phyloP scores from a whole-genome alignment of 176 grass and related monocot genomes.

The Avena atlantica region DNA sequence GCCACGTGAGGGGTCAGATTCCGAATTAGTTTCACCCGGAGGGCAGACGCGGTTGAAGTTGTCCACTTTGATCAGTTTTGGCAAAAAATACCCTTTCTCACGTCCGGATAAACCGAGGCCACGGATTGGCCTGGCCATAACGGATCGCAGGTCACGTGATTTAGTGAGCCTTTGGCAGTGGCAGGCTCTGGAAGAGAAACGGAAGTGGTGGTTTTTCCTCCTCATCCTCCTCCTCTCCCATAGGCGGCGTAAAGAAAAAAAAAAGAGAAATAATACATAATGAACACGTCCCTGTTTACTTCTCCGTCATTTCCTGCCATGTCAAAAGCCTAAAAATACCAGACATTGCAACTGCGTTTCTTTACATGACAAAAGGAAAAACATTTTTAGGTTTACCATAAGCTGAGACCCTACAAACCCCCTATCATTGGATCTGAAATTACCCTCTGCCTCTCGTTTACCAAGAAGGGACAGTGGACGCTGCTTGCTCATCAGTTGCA shows the following conservation, averaged over 20 bases:
- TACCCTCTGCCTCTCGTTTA: neutral
- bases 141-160: neutral
- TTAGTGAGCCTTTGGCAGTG: neutral
- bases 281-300: too few relatives aligned
- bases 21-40: too few relatives aligned
- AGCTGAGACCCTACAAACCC: neutral
- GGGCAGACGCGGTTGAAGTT: too few relatives aligned
- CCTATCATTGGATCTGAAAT: neutral
- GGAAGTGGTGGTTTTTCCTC: neutral
- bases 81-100: too few relatives aligned
- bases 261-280: too few relatives aligned
- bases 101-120: neutral
- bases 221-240: neutral
- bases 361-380: too few relatives aligned
- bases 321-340: neutral
- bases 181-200: neutral
- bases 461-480: neutral
- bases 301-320: neutral
- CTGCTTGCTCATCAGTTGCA: neutral
- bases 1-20: too few relatives aligned
- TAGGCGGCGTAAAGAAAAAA: too few relatives aligned
- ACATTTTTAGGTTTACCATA: neutral
- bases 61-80: too few relatives aligned
- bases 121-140: too few relatives aligned
- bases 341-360: too few relatives aligned